These are phyloP conservation scores for Cryptococcus hybrid DNA, from an alignment of 1,284 basidiomycete species.

Conservation along the genomic window DNA sequence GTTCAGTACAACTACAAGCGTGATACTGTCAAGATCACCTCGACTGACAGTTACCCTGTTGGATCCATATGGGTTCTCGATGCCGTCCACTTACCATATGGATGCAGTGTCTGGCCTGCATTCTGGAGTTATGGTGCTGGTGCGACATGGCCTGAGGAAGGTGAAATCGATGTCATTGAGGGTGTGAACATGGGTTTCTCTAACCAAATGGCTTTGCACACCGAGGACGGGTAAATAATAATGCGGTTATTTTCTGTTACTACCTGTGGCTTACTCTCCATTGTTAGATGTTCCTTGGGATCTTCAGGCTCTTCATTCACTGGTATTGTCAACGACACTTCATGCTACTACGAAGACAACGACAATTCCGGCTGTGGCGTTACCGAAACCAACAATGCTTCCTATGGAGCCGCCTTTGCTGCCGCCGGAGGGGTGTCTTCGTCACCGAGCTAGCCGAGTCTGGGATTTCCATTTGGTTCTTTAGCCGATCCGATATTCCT, in stretches of 20 bases:
- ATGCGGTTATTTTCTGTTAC: not conserved
- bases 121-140: conserved; percentile 28
- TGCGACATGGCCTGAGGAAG: conserved; percentile 62
- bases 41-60: conserved; percentile 59
- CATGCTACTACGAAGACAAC: conserved; percentile 35
- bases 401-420: conserved; percentile 36
- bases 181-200: conserved; percentile 70
- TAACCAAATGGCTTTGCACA: conserved; percentile 78
- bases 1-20: conserved; percentile 62
- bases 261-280: not conserved
- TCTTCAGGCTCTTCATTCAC: conserved; percentile 20
- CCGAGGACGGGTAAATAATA: conserved; percentile 37
- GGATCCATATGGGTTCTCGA: conserved; percentile 69
- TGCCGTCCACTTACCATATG: conserved; percentile 62
- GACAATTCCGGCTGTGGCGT: conserved; percentile 61
- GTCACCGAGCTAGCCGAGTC: conserved; percentile 63
- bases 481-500: conserved; percentile 60
- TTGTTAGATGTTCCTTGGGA: conserved; percentile 26
- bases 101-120: conserved; percentile 37
- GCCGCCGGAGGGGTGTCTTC: conserved; percentile 53
- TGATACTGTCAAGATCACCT: conserved; percentile 65
- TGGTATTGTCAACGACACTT: conserved; percentile 28
- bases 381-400: conserved; percentile 21
- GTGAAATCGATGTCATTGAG: conserved; percentile 81
- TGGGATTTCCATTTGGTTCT: conserved; percentile 72